Evolutionary conservation across 345 rosid genomes (phyloP).

Genomic region (Camelina hispida): DNA sequence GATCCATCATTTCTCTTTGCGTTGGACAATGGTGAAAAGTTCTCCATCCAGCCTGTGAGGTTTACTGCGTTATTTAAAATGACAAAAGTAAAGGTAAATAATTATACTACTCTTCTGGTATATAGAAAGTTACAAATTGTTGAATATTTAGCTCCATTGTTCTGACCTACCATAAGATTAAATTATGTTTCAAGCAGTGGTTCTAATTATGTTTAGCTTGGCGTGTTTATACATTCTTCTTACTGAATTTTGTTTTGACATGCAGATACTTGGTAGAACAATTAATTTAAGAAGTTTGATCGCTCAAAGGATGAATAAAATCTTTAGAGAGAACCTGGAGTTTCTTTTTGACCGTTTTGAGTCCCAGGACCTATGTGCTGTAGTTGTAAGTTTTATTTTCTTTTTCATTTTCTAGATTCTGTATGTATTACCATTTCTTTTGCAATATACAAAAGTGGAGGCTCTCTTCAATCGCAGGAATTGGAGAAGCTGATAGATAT

Average conservation of each 20-base stretch:
- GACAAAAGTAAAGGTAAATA: constrained; percentile 92
- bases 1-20: constrained; percentile 98
- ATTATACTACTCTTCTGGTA: neutral
- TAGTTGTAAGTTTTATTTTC: constrained; percentile 61
- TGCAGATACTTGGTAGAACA: constrained; percentile 93
- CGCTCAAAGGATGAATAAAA: constrained; percentile 87
- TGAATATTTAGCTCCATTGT: constrained; percentile 9
- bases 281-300: constrained; percentile 89
- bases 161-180: constrained; percentile 10
- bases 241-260: constrained; percentile 34
- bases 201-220: constrained; percentile 23
- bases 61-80: constrained; percentile 79
- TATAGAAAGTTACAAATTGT: neutral
- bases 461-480: constrained; percentile 64
- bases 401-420: constrained; percentile 10
- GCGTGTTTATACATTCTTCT: constrained; percentile 33
- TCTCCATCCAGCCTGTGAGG: constrained; percentile 88
- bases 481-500: constrained; percentile 81
- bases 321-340: constrained; percentile 95
- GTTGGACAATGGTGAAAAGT: constrained; percentile 90
- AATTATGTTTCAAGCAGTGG: constrained; percentile 25
- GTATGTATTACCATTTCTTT: constrained; percentile 13
- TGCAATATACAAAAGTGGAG: constrained; percentile 12
- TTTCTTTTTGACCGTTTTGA: constrained; percentile 95
- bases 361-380: constrained; percentile 94